phyloP scores from a whole-genome alignment of 306 rosid species.

The Prunus armeniaca region DNA sequence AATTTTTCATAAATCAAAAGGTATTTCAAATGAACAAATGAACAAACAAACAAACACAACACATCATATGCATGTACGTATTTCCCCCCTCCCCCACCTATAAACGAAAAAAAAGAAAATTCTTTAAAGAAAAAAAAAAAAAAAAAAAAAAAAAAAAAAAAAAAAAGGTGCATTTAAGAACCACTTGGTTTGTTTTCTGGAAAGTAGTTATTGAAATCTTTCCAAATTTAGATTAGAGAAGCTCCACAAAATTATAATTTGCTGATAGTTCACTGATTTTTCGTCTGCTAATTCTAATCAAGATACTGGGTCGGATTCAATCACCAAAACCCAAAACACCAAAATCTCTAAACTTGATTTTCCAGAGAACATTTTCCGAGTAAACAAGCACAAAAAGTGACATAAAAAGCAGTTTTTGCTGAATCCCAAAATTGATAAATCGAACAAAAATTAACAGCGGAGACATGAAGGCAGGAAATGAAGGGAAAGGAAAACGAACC shows the following conservation, averaged over 20 bases:
- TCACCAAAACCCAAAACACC: neutral
- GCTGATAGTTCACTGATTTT: neutral
- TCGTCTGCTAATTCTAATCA: neutral
- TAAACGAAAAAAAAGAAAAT: too few relatives aligned
- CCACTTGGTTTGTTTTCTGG: neutral
- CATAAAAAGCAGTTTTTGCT: neutral
- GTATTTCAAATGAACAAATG: neutral
- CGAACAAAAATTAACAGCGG: neutral
- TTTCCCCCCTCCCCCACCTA: too few relatives aligned
- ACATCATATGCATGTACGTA: neutral
- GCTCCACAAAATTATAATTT: neutral
- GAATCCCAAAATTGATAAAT: neutral
- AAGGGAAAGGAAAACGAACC: constrained; percentile 15
- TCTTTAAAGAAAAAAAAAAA: too few relatives aligned
- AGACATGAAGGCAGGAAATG: neutral
- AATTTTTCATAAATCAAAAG: neutral
- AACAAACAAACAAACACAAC: neutral
- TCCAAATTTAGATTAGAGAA: neutral
- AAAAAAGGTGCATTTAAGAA: neutral
- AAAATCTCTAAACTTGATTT: neutral
- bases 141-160: too few relatives aligned
- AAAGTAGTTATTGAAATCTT: neutral
- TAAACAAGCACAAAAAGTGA: neutral
- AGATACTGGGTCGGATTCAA: neutral
- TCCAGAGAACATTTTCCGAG: neutral